A percentile compares a stretch with the other conserved stretches of the same genome.
These are phyloP conservation scores for Kregervanrija fluxuum DNA, from an alignment of 805 yeast genomes.

Conservation along the genomic window DNA sequence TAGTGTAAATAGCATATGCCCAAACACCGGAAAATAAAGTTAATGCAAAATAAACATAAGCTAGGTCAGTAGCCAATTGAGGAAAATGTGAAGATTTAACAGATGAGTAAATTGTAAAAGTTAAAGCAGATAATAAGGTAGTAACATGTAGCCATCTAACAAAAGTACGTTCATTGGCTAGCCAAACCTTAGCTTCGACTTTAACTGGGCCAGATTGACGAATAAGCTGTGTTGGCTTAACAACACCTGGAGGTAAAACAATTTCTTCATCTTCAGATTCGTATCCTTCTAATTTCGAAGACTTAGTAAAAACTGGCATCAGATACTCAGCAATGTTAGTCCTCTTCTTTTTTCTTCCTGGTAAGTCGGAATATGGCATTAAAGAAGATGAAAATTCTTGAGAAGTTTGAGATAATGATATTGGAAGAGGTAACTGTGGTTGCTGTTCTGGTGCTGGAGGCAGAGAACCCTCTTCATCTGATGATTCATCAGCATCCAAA, in stretches of 20 bases:
- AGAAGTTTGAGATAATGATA: slow-evolving; percentile 1
- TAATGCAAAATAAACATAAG: slow-evolving; percentile 72
- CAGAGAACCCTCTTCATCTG: slow-evolving; percentile 48
- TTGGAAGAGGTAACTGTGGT: slow-evolving; percentile 3
- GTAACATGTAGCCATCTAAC: slow-evolving; percentile 92
- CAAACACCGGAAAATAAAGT: slow-evolving; percentile 81
- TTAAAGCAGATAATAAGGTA: slow-evolving; percentile 72
- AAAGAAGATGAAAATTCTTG: too few relatives aligned
- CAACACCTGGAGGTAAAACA: slow-evolving; percentile 82
- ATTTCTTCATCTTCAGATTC: slow-evolving; percentile 88
- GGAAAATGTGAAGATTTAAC: slow-evolving; percentile 60
- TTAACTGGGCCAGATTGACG: slow-evolving; percentile 88
- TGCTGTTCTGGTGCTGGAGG: slow-evolving; percentile 11
- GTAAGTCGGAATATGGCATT: too few relatives aligned
- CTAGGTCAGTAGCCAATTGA: slow-evolving; percentile 57
- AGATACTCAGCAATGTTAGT: slow-evolving; percentile 18
- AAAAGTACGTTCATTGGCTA: slow-evolving; percentile 96
- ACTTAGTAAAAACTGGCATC: slow-evolving; percentile 26
- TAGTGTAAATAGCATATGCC: slow-evolving; percentile 77
- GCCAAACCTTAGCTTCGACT: slow-evolving; percentile 97
- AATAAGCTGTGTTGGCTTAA: slow-evolving; percentile 68
- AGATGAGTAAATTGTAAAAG: slow-evolving; percentile 73
- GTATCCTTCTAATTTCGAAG: slow-evolving; percentile 29
- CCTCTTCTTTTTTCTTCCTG: slow-evolving; percentile 11
- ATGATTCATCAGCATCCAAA: slow-evolving; percentile 40